phyloP scores from a whole-genome alignment of 2,329 filamentous ascomycete species.

The Cadophora sp. region DNA sequence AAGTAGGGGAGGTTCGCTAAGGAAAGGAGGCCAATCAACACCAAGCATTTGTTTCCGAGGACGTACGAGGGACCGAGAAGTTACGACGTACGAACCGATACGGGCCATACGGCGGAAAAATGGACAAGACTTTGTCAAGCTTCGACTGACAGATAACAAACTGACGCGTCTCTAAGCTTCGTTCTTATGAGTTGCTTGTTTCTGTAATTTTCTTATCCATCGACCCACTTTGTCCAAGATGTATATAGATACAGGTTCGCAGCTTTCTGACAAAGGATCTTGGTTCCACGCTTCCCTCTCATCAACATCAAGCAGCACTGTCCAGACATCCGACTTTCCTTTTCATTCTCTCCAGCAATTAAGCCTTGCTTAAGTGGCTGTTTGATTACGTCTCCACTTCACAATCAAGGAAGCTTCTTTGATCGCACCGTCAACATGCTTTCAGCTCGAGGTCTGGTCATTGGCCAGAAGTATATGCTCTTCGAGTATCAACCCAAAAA shows the following conservation, averaged over 20 bases:
- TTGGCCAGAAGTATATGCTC: constrained; percentile 33
- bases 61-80: neutral
- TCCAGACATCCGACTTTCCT: neutral
- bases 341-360: neutral
- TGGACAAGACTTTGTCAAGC: neutral
- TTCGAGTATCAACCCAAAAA: constrained; percentile 58
- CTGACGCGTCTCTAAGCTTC: neutral
- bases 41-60: neutral
- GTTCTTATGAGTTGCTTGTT: neutral
- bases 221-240: neutral
- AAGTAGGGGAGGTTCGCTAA: neutral
- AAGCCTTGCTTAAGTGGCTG: neutral
- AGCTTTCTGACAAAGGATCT: neutral
- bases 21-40: neutral
- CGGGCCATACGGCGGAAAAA: neutral
- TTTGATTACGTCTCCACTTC: neutral
- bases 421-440: neutral
- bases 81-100: neutral
- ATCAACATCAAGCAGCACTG: constrained; percentile 6
- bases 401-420: neutral
- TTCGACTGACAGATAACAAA: neutral
- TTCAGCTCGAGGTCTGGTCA: constrained; percentile 1
- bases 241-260: constrained; percentile 3
- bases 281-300: neutral
- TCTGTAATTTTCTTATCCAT: neutral